These are phyloP conservation scores for Phytophthora capsici DNA, from an alignment of 352 stramenopile genomes.

Conservation along the genomic window DNA sequence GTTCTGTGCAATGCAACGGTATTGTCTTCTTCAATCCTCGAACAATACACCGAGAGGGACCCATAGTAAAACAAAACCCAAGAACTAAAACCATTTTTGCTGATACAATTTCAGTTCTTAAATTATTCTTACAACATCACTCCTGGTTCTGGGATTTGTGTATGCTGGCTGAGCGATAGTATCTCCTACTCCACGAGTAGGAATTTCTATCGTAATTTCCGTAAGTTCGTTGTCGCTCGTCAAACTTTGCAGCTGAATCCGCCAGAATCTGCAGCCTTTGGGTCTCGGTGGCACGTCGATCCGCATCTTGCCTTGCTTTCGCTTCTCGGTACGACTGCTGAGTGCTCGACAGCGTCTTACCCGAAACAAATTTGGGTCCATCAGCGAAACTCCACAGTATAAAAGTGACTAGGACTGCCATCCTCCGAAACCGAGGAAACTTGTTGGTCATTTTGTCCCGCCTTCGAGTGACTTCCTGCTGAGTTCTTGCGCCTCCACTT, in stretches of 20 bases:
- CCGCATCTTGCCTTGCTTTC: conserved; percentile 8
- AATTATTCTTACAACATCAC: not conserved
- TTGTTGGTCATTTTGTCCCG: not conserved
- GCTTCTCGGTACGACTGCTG: not conserved
- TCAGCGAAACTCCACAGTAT: not conserved
- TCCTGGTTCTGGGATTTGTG: not conserved
- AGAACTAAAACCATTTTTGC: too few species aligned
- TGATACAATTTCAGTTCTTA: not conserved
- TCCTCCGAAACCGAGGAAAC: not conserved
- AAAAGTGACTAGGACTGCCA: not conserved
- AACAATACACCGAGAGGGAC: not conserved
- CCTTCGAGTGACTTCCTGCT: not conserved
- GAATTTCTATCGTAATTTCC: conserved; percentile 2
- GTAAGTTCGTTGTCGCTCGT: conserved; percentile 1
- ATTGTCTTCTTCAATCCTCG: not conserved
- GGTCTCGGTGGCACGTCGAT: conserved; percentile 10
- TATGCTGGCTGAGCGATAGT: not conserved
- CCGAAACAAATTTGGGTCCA: not conserved
- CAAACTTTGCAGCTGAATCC: conserved; percentile 6
- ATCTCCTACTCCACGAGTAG: conserved; percentile 8
- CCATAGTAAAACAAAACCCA: too few species aligned
- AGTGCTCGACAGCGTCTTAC: not conserved
- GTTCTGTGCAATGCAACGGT: not conserved
- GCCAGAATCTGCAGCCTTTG: conserved; percentile 3
- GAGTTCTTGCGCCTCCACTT: not conserved